Evolutionary conservation across 1,139 yeast genomes (phyloP).

Genomic region (Candida labiduridarum): DNA sequence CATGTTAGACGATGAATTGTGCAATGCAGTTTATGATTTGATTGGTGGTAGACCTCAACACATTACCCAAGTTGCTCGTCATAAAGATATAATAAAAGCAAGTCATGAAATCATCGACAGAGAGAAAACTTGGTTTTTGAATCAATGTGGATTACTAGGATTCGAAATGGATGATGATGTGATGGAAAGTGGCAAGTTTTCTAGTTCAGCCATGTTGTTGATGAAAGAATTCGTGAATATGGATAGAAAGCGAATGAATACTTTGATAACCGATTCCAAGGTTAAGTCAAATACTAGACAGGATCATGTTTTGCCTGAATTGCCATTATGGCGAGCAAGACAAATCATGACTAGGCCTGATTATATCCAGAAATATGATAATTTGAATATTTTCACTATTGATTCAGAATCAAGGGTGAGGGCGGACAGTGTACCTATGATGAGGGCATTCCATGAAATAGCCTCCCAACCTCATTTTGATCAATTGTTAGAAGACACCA

Average conservation of each 20-base stretch:
- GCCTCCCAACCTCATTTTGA: conserved; percentile 73
- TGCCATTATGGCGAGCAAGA: conserved; percentile 83
- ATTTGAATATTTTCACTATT: conserved; percentile 75
- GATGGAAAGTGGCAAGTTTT: conserved; percentile 81
- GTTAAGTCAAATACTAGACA: conserved; percentile 17
- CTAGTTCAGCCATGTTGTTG: conserved; percentile 74
- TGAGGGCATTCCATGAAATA: conserved; percentile 85
- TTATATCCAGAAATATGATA: conserved; percentile 73
- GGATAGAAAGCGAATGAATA: conserved; percentile 48
- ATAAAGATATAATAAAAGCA: conserved; percentile 60
- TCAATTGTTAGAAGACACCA: conserved; percentile 65
- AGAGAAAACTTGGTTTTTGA: conserved; percentile 84
- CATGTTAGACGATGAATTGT: conserved; percentile 36
- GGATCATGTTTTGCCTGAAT: conserved; percentile 65
- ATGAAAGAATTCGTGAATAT: conserved; percentile 73
- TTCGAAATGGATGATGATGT: conserved; percentile 87
- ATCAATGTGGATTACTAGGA: conserved; percentile 80
- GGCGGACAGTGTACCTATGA: conserved; percentile 86
- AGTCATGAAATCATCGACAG: conserved; percentile 73
- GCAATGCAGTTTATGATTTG: conserved; percentile 63
- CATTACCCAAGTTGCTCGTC: conserved; percentile 72
- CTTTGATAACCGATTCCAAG: conserved; percentile 25
- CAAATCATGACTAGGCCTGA: conserved; percentile 87
- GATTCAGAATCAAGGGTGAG: conserved; percentile 74
- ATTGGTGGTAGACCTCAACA: conserved; percentile 90